Percentiles rank a stretch among this genome's conserved stretches.
These are phyloP conservation scores for Lagerstroemia speciosa DNA, from an alignment of 345 rosid species.

Conservation along the genomic window DNA sequence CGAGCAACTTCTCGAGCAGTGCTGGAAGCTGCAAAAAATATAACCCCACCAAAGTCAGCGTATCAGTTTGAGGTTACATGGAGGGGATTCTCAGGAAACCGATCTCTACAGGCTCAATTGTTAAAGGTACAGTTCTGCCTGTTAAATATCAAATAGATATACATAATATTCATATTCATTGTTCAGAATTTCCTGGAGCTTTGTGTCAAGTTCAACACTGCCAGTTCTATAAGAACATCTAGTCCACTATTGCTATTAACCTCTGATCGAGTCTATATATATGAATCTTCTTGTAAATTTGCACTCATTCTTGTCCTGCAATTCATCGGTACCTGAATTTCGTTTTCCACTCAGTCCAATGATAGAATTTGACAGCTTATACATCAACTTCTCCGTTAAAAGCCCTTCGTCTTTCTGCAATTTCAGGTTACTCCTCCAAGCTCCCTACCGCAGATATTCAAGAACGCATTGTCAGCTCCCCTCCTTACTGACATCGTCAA, in stretches of 20 bases:
- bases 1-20: constrained; percentile 69
- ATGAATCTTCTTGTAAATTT: background rate
- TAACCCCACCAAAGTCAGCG: constrained; percentile 65
- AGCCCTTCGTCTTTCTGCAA: constrained; percentile 1
- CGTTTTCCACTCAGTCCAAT: background rate
- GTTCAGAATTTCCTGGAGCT: background rate
- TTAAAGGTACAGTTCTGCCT: constrained; percentile 49
- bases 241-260: background rate
- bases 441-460: constrained; percentile 71
- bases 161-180: background rate
- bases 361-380: background rate
- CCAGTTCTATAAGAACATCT: background rate
- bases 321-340: background rate
- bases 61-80: constrained; percentile 80
- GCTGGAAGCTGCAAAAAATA: constrained; percentile 65
- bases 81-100: constrained; percentile 65
- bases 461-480: constrained; percentile 63
- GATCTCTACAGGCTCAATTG: constrained; percentile 43
- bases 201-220: background rate
- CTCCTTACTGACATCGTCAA: constrained; percentile 61
- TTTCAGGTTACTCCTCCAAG: constrained; percentile 58
- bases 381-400: background rate
- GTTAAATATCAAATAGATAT: background rate
- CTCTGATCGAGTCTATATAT: background rate
- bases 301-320: background rate